Conservation (phyloP, 495 filamentous ascomycete species). For the Podospora didyma region DNA sequence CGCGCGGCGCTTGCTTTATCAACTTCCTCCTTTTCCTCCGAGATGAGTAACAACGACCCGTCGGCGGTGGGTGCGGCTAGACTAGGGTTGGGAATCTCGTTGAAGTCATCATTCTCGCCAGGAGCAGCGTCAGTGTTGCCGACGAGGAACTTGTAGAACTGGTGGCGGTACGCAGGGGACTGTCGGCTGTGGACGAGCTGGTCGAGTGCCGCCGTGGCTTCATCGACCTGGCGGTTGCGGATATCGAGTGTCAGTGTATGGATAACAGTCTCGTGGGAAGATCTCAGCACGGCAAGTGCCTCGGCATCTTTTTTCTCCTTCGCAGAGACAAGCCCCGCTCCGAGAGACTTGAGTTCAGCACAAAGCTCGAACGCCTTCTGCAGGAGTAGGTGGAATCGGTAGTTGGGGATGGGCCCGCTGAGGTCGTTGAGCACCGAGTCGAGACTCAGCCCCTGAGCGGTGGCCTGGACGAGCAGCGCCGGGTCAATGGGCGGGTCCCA, state of each 20-base stretch:
- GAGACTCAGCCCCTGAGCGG: conserved; percentile 12
- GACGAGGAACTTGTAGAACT: too few relatives aligned
- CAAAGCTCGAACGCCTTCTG: conserved; percentile 28
- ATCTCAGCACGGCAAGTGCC: not conserved
- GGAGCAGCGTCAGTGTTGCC: too few relatives aligned
- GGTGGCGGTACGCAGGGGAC: too few relatives aligned
- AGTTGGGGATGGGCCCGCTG: conserved; percentile 30
- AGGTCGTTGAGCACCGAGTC: conserved; percentile 9
- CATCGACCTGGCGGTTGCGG: not conserved
- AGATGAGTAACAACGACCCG: too few relatives aligned
- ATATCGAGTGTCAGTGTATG: not conserved
- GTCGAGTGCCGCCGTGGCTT: too few relatives aligned
- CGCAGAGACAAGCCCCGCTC: not conserved
- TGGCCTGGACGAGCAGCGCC: conserved; percentile 14
- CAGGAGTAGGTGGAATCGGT: conserved; percentile 29
- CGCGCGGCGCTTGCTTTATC: too few relatives aligned
- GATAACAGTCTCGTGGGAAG: not conserved
- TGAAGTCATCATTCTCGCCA: too few relatives aligned
- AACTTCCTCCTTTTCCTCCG: too few relatives aligned
- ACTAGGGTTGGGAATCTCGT: too few relatives aligned
- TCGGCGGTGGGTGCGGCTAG: too few relatives aligned
- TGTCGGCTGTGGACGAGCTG: too few relatives aligned
- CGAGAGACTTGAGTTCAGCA: conserved; percentile 16
- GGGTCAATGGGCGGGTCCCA: conserved; percentile 32
- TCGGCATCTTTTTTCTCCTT: conserved; percentile 1